Conservation (phyloP, 2,329 filamentous ascomycete genomes). For the Scedosporium aurantiacum region DNA sequence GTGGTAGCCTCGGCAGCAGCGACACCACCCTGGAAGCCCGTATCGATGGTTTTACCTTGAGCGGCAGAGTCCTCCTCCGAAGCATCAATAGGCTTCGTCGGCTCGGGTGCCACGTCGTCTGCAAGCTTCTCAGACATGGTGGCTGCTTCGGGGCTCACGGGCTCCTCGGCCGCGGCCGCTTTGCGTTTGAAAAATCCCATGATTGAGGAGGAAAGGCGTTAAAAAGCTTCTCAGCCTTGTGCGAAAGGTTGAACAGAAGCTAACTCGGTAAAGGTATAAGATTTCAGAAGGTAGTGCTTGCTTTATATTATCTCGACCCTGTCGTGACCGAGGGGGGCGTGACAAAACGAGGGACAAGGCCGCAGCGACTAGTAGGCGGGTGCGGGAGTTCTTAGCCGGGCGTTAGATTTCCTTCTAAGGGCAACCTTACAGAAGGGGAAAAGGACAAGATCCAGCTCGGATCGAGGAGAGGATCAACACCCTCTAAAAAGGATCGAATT, state of each 20-base stretch:
- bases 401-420: neutral
- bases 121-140: neutral
- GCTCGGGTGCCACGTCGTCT: neutral
- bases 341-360: neutral
- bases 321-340: neutral
- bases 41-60: neutral
- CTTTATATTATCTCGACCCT: neutral
- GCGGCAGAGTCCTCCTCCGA: neutral
- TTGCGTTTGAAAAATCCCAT: neutral
- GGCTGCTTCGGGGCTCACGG: neutral
- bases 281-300: neutral
- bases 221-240: too few relatives aligned
- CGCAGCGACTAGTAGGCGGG: neutral
- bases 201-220: neutral
- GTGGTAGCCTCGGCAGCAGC: slow-evolving; percentile 28
- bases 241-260: neutral
- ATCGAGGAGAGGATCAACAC: neutral
- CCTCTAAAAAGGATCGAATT: neutral
- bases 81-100: neutral
- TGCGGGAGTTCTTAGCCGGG: neutral
- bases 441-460: neutral
- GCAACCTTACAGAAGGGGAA: neutral
- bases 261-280: neutral
- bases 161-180: neutral
- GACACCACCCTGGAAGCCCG: slow-evolving; percentile 22